Evolutionary conservation across 805 yeast genomes (phyloP).

Genomic region (Candida chauliodis): DNA sequence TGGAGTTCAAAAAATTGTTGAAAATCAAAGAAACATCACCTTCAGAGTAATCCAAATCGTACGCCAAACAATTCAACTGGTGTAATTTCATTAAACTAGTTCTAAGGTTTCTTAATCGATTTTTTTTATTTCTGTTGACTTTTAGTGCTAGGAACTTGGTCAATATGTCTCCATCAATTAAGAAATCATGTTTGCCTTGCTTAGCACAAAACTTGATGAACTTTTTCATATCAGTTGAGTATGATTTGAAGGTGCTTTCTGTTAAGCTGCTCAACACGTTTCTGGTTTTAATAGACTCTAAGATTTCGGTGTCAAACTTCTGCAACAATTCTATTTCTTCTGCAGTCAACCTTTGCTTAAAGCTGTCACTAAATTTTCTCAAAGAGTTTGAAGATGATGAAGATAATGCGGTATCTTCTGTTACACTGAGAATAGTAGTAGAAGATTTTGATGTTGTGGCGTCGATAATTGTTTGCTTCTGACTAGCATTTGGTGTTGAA

Average conservation of each 20-base stretch:
- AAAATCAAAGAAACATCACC: slow-evolving; percentile 9
- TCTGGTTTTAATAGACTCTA: slow-evolving; percentile 7
- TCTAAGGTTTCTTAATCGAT: slow-evolving; percentile 5
- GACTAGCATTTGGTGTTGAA: too few species aligned
- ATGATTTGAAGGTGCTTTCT: slow-evolving; percentile 11
- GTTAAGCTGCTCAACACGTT: slow-evolving; percentile 7
- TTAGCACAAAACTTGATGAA: slow-evolving; percentile 10
- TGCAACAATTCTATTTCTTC: slow-evolving; percentile 7
- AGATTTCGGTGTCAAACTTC: slow-evolving; percentile 9
- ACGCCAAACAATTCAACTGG: slow-evolving; percentile 10
- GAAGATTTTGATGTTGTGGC: not conserved
- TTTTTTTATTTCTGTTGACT: not conserved
- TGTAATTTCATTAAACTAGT: slow-evolving; percentile 11
- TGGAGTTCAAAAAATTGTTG: slow-evolving; percentile 8
- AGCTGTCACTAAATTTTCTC: slow-evolving; percentile 7
- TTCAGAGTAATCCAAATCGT: slow-evolving; percentile 10
- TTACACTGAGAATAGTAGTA: not conserved
- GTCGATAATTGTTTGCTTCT: too few species aligned
- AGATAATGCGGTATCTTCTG: not conserved
- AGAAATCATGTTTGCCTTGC: slow-evolving; percentile 9
- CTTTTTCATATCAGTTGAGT: slow-evolving; percentile 9
- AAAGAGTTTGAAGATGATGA: not conserved
- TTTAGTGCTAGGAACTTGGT: slow-evolving; percentile 5
- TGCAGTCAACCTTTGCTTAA: slow-evolving; percentile 8
- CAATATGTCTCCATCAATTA: slow-evolving; percentile 8